Evolutionary conservation across 148 eudicot species (phyloP).

Genomic region (Camellia japonica): DNA sequence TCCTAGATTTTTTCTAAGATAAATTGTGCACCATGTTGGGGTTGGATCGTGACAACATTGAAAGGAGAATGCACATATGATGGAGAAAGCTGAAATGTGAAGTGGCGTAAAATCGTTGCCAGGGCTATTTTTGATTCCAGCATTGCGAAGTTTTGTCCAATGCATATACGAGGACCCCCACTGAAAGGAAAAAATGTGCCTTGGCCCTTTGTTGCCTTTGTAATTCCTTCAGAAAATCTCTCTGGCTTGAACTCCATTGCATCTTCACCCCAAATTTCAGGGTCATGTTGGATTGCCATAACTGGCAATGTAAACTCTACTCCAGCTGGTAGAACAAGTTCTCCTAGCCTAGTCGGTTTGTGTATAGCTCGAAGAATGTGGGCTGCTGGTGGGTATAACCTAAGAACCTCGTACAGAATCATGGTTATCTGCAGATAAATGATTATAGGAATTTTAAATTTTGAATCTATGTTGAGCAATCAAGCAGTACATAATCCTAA

Average conservation of each 20-base stretch:
- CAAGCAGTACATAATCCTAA: too few species aligned
- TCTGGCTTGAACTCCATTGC: slow-evolving; percentile 13
- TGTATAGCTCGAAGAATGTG: too few species aligned
- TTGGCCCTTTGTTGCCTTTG: slow-evolving; percentile 16
- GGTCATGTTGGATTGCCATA: slow-evolving; percentile 1
- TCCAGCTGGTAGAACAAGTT: too few species aligned
- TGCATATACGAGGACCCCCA: slow-evolving; percentile 15
- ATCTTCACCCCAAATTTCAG: slow-evolving; percentile 14
- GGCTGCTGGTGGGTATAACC: too few species aligned
- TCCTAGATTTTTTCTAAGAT: slow-evolving; percentile 2
- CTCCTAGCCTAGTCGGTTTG: too few species aligned
- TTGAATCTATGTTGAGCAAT: too few species aligned
- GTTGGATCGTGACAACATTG: background rate
- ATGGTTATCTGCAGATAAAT: too few species aligned
- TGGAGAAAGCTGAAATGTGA: slow-evolving; percentile 10
- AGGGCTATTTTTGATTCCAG: slow-evolving; percentile 11
- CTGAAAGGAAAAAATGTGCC: slow-evolving; percentile 1
- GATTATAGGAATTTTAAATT: too few species aligned
- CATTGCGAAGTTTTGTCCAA: slow-evolving; percentile 15
- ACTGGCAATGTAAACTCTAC: background rate
- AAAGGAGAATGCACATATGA: slow-evolving; percentile 11
- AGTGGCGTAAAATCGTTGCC: slow-evolving; percentile 11
- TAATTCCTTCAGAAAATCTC: slow-evolving; percentile 17
- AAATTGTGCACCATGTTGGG: slow-evolving; percentile 14
- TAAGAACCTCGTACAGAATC: too few species aligned